Percentiles rank a stretch among this genome's conserved stretches.
These are phyloP conservation scores for Macroventuria anomochaeta DNA, from an alignment of 2,329 filamentous ascomycete species.

Conservation along the genomic window DNA sequence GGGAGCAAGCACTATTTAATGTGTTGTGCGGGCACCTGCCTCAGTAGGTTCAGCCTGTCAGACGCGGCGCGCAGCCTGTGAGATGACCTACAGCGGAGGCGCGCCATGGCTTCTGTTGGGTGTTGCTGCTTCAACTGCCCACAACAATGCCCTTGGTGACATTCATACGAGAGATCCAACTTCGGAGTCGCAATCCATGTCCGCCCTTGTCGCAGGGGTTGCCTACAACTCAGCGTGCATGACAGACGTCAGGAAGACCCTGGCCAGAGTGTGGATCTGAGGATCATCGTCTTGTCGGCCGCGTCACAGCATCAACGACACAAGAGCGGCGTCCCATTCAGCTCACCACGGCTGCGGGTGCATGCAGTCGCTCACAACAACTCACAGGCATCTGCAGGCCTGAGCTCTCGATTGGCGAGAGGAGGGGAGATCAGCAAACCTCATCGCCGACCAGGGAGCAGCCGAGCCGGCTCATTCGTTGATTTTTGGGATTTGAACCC, in stretches of 20 bases:
- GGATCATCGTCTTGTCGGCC: not conserved
- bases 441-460: slow-evolving; percentile 21
- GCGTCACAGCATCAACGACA: slow-evolving; percentile 3
- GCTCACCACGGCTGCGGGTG: slow-evolving; percentile 24
- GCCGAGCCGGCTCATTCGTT: slow-evolving; percentile 12
- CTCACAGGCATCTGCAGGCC: slow-evolving; percentile 3
- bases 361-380: slow-evolving; percentile 10
- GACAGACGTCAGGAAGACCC: not conserved
- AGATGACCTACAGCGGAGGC: not conserved
- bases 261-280: not conserved
- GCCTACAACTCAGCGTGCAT: not conserved
- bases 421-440: slow-evolving; percentile 13
- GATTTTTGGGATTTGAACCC: slow-evolving; percentile 3
- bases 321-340: slow-evolving; percentile 14
- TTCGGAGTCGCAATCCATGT: not conserved
- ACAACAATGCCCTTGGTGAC: not conserved
- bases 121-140: not conserved
- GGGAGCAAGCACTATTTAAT: not conserved
- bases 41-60: not conserved
- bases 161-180: not conserved
- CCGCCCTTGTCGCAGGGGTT: not conserved
- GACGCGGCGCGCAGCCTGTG: not conserved
- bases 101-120: slow-evolving; percentile 4
- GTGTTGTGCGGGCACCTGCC: slow-evolving; percentile 9
- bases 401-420: slow-evolving; percentile 34